Evolutionary conservation across 2,329 filamentous ascomycete genomes (phyloP).

Genomic region (Coleophoma crateriformis): DNA sequence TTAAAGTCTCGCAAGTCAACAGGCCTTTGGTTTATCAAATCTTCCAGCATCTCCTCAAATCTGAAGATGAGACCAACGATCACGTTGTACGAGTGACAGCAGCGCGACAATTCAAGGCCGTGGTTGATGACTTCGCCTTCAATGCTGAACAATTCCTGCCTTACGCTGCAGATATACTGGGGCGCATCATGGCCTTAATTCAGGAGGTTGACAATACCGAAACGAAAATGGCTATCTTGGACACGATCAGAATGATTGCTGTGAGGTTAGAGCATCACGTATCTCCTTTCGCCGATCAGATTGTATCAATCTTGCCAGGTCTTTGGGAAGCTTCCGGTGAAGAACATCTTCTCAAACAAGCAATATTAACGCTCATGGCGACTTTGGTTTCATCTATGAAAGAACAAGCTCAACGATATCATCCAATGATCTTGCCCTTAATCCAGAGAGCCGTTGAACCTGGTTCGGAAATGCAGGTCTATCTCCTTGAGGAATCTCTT

Average conservation of each 20-base stretch:
- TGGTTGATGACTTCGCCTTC: constrained; percentile 84
- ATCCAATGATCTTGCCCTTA: constrained; percentile 74
- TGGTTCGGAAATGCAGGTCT: constrained; percentile 68
- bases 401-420: constrained; percentile 69
- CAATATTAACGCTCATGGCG: constrained; percentile 79
- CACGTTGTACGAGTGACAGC: constrained; percentile 89
- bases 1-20: constrained; percentile 65
- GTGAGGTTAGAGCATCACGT: constrained; percentile 74
- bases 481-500: constrained; percentile 85
- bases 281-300: constrained; percentile 65
- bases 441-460: constrained; percentile 75
- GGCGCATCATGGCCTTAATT: constrained; percentile 70
- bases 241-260: constrained; percentile 78
- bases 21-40: constrained; percentile 78
- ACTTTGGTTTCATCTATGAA: constrained; percentile 85
- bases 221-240: constrained; percentile 84
- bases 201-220: constrained; percentile 76
- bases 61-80: constrained; percentile 75
- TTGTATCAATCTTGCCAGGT: constrained; percentile 73
- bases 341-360: constrained; percentile 89
- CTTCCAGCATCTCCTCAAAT: constrained; percentile 79
- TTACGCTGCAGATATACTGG: constrained; percentile 68
- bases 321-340: constrained; percentile 78
- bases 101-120: constrained; percentile 72
- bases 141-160: constrained; percentile 67